Evolutionary conservation across 805 yeast species (phyloP).

Genomic region (Wickerhamomyces ciferrii): DNA sequence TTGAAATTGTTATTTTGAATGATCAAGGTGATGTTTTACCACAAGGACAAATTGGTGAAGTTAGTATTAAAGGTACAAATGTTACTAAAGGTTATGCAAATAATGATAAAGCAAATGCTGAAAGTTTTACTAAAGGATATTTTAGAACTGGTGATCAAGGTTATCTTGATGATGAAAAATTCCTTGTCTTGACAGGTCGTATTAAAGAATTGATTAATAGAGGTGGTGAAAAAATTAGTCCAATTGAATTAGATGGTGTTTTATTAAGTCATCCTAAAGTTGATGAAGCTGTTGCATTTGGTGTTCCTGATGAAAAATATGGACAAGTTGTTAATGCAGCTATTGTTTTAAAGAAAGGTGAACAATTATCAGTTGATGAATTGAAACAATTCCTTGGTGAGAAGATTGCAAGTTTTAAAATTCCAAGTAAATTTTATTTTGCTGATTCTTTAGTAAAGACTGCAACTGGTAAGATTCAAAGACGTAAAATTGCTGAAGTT

Average conservation of each 20-base stretch:
- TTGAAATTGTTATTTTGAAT: constrained; percentile 53
- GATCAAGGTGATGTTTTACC: constrained; percentile 39
- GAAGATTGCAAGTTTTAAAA: constrained; percentile 51
- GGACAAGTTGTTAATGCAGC: constrained; percentile 74
- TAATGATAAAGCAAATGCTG: constrained; percentile 66
- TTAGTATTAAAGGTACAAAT: constrained; percentile 60
- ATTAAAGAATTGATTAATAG: constrained; percentile 71
- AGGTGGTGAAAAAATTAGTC: constrained; percentile 76
- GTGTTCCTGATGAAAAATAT: constrained; percentile 59
- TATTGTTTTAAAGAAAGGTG: constrained; percentile 45
- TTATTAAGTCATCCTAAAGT: constrained; percentile 59
- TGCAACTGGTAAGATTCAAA: constrained; percentile 73
- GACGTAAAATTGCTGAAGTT: constrained; percentile 56
- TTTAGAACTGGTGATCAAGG: constrained; percentile 84
- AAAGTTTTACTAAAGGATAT: constrained; percentile 53
- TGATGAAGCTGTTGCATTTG: constrained; percentile 67
- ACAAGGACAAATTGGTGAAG: constrained; percentile 61
- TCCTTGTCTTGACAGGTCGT: constrained; percentile 60
- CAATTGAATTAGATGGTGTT: constrained; percentile 61
- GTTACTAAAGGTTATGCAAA: constrained; percentile 70
- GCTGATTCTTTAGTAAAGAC: constrained; percentile 66
- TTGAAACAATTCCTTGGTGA: constrained; percentile 38
- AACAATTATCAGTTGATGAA: constrained; percentile 34
- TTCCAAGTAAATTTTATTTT: constrained; percentile 53
- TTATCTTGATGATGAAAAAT: constrained; percentile 50